Evolutionary conservation across 176 grass and related monocot species (phyloP), one percentile per base, ranked within the genome.

Genomic region (Neostapfia colusana): DNA sequence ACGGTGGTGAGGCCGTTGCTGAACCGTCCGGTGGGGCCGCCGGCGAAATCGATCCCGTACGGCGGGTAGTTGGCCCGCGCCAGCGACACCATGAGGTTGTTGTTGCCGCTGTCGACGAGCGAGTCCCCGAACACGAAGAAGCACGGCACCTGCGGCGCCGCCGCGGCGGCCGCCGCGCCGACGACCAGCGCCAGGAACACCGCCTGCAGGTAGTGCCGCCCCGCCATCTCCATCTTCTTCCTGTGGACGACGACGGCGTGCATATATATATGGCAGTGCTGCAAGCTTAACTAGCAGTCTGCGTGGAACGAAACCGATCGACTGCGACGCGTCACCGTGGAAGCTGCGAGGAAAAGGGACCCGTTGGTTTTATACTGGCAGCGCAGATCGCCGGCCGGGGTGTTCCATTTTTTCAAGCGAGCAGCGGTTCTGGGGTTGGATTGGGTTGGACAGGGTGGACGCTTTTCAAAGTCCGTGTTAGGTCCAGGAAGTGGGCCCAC

Each of bases 101-200:
- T 97, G 88, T 97, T 97, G n/a, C 93, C 93, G 55, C 91, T 97
- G 81, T 97, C 93, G 10, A 97, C 90, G 2, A 97, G 83, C 28
- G 90, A 97, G 67, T 97, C 93, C 0, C 91, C 94, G 34, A 93
- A 93, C 77, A 97, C 66, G 67, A 90, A 97, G 78, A 91, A 85
- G 86, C 93, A 97, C 16, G 93, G 93, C 59, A 93, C 89, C 81
- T 89, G 85, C 4, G 80, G 85, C 31, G 58, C 72, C n/a, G 12
- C 79, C n/a, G 50, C 1, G 56, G 14, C 0, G n/a, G n/a, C 28
- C 5, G 56, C 55, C 57, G 12, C 39, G 38, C 10, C 11, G 27
- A 41, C 11, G 27, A 41, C 79, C 57, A 78, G 8, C n/a, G 23
- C 18, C 48, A 51, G 7, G 9, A 87, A 38, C 37, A 65, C 26